phyloP scores from a whole-genome alignment of 2,329 filamentous ascomycete genomes.

The Elsinoe ampelina region DNA sequence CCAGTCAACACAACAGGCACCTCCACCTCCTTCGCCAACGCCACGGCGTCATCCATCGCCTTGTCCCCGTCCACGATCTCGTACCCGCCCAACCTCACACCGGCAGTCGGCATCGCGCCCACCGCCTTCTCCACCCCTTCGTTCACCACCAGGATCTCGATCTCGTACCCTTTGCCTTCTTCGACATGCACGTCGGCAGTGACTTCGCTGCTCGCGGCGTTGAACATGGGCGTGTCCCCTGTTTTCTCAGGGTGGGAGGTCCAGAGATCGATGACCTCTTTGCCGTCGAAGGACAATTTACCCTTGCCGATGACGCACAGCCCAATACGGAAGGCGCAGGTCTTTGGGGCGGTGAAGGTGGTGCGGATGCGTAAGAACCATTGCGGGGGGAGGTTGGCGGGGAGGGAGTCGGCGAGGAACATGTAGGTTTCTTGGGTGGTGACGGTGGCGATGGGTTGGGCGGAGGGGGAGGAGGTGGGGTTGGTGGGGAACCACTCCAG shows the following conservation, averaged over 20 bases:
- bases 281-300: conserved; percentile 54
- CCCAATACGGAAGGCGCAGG: conserved; percentile 55
- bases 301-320: conserved; percentile 57
- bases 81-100: conserved; percentile 51
- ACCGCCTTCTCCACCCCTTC: conserved; percentile 57
- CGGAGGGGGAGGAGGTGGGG: conserved; percentile 38
- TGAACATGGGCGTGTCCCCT: conserved; percentile 10
- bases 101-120: conserved; percentile 37
- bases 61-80: conserved; percentile 49
- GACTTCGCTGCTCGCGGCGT: conserved; percentile 39
- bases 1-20: conserved; percentile 72
- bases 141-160: conserved; percentile 52
- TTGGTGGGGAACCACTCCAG: conserved; percentile 40
- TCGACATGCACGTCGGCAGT: conserved; percentile 49
- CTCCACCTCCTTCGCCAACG: conserved; percentile 59
- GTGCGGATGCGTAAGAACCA: conserved; percentile 37
- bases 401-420: conserved; percentile 44
- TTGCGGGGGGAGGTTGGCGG: conserved; percentile 3
- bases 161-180: conserved; percentile 50
- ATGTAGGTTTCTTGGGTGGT: conserved; percentile 32
- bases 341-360: conserved; percentile 50
- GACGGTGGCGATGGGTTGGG: conserved; percentile 40
- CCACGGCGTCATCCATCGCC: conserved; percentile 56
- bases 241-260: conserved; percentile 37
- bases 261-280: conserved; percentile 55